Evolutionary conservation across 2,329 filamentous ascomycete species (phyloP).

Genomic region (Hypoxylon sp.): DNA sequence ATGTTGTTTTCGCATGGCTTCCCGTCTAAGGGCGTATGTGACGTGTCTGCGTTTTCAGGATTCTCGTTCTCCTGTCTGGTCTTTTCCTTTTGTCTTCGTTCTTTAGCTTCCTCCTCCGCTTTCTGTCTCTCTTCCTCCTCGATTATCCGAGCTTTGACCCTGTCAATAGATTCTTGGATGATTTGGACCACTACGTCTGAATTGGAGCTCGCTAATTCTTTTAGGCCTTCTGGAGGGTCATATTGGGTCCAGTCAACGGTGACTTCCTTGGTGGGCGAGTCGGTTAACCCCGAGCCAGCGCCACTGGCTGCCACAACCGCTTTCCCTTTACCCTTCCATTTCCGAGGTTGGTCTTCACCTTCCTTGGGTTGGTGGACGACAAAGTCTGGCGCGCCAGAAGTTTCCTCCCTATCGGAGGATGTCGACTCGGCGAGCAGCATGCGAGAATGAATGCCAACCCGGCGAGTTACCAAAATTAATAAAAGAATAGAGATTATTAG

Average conservation of each 20-base stretch:
- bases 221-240: slow-evolving; percentile 62
- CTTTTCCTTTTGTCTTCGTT: slow-evolving; percentile 28
- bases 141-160: slow-evolving; percentile 58
- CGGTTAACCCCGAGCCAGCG: slow-evolving; percentile 15
- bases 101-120: slow-evolving; percentile 51
- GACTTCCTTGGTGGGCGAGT: slow-evolving; percentile 47
- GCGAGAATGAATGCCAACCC: slow-evolving; percentile 17
- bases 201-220: slow-evolving; percentile 56
- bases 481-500: slow-evolving; percentile 15
- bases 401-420: slow-evolving; percentile 41
- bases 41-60: slow-evolving; percentile 10
- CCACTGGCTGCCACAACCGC: slow-evolving; percentile 5
- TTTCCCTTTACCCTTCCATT: slow-evolving; percentile 49
- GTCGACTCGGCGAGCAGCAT: slow-evolving; percentile 31
- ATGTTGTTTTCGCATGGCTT: slow-evolving; percentile 3
- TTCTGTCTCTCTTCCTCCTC: slow-evolving; percentile 54
- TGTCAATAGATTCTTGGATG: slow-evolving; percentile 62
- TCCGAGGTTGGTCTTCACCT: slow-evolving; percentile 22
- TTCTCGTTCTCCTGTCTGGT: slow-evolving; percentile 28
- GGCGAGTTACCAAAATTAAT: not conserved
- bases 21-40: slow-evolving; percentile 15
- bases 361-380: slow-evolving; percentile 24
- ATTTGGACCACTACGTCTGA: slow-evolving; percentile 61
- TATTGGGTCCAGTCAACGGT: slow-evolving; percentile 64
- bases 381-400: slow-evolving; percentile 16